phyloP scores from a whole-genome alignment of 2,329 filamentous ascomycete species.

The Hypoxylon sp. region DNA sequence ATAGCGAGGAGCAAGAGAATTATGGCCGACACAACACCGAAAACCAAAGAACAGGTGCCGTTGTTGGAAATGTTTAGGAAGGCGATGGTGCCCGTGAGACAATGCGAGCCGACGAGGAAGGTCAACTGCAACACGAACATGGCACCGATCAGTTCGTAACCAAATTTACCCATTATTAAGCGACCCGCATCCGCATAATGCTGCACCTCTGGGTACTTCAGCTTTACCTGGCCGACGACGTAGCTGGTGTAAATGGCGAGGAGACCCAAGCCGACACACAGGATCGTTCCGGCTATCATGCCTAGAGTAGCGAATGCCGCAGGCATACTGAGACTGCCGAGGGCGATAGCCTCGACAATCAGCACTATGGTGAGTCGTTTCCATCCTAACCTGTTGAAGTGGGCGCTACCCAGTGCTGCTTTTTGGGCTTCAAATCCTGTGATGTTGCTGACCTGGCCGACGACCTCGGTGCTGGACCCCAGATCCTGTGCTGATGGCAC shows the following conservation, averaged over 20 bases:
- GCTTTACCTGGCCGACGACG: slow-evolving; percentile 62
- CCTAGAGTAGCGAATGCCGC: slow-evolving; percentile 67
- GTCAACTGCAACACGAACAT: slow-evolving; percentile 70
- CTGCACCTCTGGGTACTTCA: slow-evolving; percentile 53
- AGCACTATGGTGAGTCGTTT: slow-evolving; percentile 70
- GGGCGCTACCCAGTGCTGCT: slow-evolving; percentile 61
- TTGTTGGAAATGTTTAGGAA: slow-evolving; percentile 72
- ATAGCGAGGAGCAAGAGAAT: slow-evolving; percentile 69
- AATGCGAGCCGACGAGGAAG: slow-evolving; percentile 76
- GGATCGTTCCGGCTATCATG: slow-evolving; percentile 66
- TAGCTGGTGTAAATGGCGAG: slow-evolving; percentile 65
- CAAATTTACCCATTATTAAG: slow-evolving; percentile 67
- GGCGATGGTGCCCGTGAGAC: slow-evolving; percentile 73
- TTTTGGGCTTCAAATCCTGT: slow-evolving; percentile 64
- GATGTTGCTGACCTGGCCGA: slow-evolving; percentile 56
- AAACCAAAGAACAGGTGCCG: slow-evolving; percentile 71
- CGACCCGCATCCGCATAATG: slow-evolving; percentile 70
- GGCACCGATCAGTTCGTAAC: slow-evolving; percentile 68
- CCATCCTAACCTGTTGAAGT: slow-evolving; percentile 70
- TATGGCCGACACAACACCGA: slow-evolving; percentile 68
- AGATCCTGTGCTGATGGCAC: slow-evolving; percentile 33
- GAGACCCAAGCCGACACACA: slow-evolving; percentile 61
- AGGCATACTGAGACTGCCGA: slow-evolving; percentile 67
- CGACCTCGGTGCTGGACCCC: slow-evolving; percentile 47
- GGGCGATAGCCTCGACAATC: slow-evolving; percentile 71